Base-by-base conservation (phyloP, 257 asterid species). In the Nicotiana undulata region DNA sequence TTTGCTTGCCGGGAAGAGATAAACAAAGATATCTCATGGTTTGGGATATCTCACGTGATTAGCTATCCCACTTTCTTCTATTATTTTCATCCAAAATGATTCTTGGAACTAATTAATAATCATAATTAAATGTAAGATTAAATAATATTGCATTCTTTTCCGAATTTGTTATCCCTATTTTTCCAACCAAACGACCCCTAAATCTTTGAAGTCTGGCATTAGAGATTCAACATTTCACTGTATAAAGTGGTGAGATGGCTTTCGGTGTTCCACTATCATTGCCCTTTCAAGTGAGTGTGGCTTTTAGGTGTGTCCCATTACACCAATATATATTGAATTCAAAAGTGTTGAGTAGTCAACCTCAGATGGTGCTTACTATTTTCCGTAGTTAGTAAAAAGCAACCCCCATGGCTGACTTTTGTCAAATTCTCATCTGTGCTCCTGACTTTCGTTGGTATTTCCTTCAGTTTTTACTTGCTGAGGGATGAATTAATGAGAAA, bases 251-350 rank as follows among this genome's bases (percentile, higher is more conserved):
- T 72, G 81, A 74, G 86, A 26, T 79, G 34, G 29, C 86, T 81
- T 84, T 84, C 86, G 86, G 86, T 81, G 84, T 84, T 46, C 63
- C 84, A 84, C 84, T 76, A 80, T 65, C 76, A 64, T 64, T 74
- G 61, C 78, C 40, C 61, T 74, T 74, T 74, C n/a, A 26, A 55
- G 31, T 37, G 29, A 82, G 26, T 81, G 74, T 76, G 49, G 52
- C 26, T 40, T 29, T 40, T 22, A 53, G 79, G 58, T 53, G 78
- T 74, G 79, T 49, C 79, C 79, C 79, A 74, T 49, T 7, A 24
- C 31, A 59, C 16, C 31, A 3, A 3, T 80, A 68, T 74, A 60
- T 46, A 26, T 31, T 67, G n/a, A 32, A 26, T 79, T 68, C 67
- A 79, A 81, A 78, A 66, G 61, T 82, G 46, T 18, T 10, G 77